Conservation (phyloP, 2,329 filamentous ascomycete genomes). For the Trichoderma citrinoviride region DNA sequence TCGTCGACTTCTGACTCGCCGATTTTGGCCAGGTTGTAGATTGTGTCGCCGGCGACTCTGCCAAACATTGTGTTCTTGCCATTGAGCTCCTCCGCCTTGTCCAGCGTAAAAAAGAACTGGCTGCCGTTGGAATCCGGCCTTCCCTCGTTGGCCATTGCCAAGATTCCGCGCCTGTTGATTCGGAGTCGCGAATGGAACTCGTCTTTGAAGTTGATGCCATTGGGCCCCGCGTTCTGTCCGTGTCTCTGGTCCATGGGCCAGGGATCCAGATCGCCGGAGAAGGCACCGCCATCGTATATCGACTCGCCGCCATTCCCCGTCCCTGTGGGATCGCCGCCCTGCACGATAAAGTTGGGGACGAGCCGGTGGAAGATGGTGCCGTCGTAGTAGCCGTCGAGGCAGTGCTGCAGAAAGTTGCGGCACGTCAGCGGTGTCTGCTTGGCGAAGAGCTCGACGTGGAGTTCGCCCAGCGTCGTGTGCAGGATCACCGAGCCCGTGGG, state of each 20-base stretch:
- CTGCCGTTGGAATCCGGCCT: constrained; percentile 78
- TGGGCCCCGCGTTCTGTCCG: constrained; percentile 59
- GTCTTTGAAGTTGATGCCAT: constrained; percentile 66
- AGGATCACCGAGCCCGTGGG: constrained; percentile 89
- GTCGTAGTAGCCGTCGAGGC: constrained; percentile 92
- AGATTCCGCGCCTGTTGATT: constrained; percentile 83
- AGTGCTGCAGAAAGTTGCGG: constrained; percentile 94
- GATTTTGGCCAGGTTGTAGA: constrained; percentile 94
- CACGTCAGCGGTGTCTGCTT: constrained; percentile 89
- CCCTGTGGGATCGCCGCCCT: constrained; percentile 91
- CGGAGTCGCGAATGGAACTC: constrained; percentile 91
- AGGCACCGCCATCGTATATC: constrained; percentile 82
- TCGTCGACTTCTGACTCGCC: constrained; percentile 80
- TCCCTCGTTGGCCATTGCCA: constrained; percentile 95
- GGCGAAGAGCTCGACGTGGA: constrained; percentile 90
- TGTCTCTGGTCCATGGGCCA: constrained; percentile 65
- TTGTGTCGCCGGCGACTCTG: constrained; percentile 85
- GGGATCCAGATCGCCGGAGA: constrained; percentile 68
- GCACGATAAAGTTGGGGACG: constrained; percentile 86
- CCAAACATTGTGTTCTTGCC: constrained; percentile 94
- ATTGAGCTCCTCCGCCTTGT: constrained; percentile 78
- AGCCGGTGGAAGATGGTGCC: constrained; percentile 92
- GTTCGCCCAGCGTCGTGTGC: constrained; percentile 84
- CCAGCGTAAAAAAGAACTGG: constrained; percentile 95
- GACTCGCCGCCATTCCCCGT: constrained; percentile 89